Evolutionary conservation across 2,329 filamentous ascomycete species (phyloP), one percentile per base, ranked within the genome.

Genomic region (Cladosporium sp.): DNA sequence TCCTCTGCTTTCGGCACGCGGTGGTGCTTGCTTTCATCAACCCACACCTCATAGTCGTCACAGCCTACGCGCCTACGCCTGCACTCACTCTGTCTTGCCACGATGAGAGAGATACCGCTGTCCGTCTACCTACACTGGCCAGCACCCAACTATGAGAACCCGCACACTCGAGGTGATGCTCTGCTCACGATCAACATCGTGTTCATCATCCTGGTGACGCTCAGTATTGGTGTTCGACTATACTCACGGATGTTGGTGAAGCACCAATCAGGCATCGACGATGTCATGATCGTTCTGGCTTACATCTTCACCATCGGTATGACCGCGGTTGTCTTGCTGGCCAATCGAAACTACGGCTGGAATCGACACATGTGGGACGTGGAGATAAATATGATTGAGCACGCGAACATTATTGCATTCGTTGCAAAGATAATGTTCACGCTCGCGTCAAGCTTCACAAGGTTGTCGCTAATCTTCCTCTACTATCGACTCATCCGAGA

Each of bases 401-500:
- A 58, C 28, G 68, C 71, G 3, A 65, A 66, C 37, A 75, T 76
- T 57, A 71, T 77, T 17, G 77, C 75, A 3, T 73, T 78, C 63
- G 66, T 69, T 1, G 71, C 76, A 3, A 79, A 79, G 63, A 55
- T 76, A 3, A 64, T 76, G 6, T 79, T 78, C 61, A 72, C 70
- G 1, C 64, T 72, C 7, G 75, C 76, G 2, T 69, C 76, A 1
- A 75, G 74, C 1, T 78, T 77, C 58, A 78, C 75, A 0, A 69
- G 77, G 11, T 65, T 78, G 20, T 78, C 75, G 1, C 66, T 80
- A 14, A 73, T 78, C 28, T 74, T 69, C 63, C 78, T 79, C 64
- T 80, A 79, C 63, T 78, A 78, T 56, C 72, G 78, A 15, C 67
- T 79, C 5, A 68, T 78, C 5, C 59, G 70, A 9, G 75, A 79